Evolutionary conservation across 805 yeast genomes (phyloP).

Genomic region (Cephaloascus albidus): DNA sequence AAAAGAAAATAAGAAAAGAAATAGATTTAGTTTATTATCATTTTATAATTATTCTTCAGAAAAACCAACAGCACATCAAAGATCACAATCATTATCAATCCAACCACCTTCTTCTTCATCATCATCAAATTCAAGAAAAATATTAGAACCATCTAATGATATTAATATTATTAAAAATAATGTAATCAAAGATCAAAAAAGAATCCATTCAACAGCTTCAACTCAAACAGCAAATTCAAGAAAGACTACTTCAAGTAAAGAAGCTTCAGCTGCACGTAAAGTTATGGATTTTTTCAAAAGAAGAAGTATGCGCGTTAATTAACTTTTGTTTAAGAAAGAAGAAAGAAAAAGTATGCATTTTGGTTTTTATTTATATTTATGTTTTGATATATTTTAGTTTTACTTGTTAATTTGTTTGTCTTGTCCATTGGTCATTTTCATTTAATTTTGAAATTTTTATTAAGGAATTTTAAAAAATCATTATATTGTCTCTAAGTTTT

Average conservation of each 20-base stretch:
- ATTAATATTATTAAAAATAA: constrained; percentile 12
- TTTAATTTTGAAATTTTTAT: too few relatives aligned
- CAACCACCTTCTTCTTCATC: constrained; percentile 1
- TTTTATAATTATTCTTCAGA: constrained; percentile 26
- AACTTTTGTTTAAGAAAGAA: too few relatives aligned
- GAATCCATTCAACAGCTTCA: constrained; percentile 19
- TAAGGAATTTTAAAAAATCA: too few relatives aligned
- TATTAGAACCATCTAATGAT: constrained; percentile 23
- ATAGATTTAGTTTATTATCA: constrained; percentile 32
- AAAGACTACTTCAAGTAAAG: constrained; percentile 24
- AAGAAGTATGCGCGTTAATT: constrained; percentile 26
- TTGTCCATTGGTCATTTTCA: too few relatives aligned
- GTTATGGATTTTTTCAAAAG: constrained; percentile 75
- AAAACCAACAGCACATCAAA: constrained; percentile 7
- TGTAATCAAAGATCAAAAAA: constrained; percentile 4
- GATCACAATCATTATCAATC: constrained; percentile 1
- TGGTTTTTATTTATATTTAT: too few relatives aligned
- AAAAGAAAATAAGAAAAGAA: constrained; percentile 20
- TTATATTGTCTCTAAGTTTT: too few relatives aligned
- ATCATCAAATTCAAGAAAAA: constrained; percentile 11
- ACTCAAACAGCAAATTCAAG: constrained; percentile 16
- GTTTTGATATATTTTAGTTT: too few relatives aligned
- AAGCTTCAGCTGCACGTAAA: constrained; percentile 66
- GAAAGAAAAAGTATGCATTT: too few relatives aligned
- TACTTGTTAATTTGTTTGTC: too few relatives aligned